A percentile compares a stretch with the other conserved stretches of the same genome.
Evolutionary conservation across 371 early-diverging fungal species (phyloP).

Genomic region (Haplosporangium sp.): DNA sequence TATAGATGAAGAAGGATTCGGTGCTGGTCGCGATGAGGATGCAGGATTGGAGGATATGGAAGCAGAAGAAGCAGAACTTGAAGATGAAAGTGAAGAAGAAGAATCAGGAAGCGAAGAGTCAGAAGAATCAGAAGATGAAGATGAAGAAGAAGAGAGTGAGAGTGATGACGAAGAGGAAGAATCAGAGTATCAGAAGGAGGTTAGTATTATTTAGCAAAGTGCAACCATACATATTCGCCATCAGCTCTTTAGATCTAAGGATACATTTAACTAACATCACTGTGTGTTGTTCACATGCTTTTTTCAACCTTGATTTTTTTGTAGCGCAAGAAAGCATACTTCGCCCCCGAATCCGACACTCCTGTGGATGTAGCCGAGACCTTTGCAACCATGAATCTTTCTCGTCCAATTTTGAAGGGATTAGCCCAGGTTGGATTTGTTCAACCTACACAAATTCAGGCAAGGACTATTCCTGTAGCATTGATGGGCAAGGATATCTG

Average conservation of each 20-base stretch:
- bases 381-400: constrained; percentile 92
- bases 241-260: neutral
- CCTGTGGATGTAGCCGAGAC: constrained; percentile 67
- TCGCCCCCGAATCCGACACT: constrained; percentile 74
- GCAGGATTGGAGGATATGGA: constrained; percentile 60
- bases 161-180: constrained; percentile 59
- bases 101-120: constrained; percentile 53
- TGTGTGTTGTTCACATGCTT: neutral
- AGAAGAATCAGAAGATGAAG: constrained; percentile 56
- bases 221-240: too few species aligned
- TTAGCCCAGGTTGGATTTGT: constrained; percentile 91
- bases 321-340: constrained; percentile 79
- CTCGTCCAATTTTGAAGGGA: constrained; percentile 95
- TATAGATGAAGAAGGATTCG: constrained; percentile 66
- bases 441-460: constrained; percentile 98
- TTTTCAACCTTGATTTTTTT: neutral
- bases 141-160: constrained; percentile 58
- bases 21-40: constrained; percentile 64
- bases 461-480: constrained; percentile 95
- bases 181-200: constrained; percentile 60
- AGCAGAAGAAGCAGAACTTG: constrained; percentile 56
- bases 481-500: constrained; percentile 99
- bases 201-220: constrained; percentile 5
- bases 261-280: neutral
- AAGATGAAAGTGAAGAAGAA: constrained; percentile 54